phyloP scores from a whole-genome alignment of 1,284 basidiomycete species.

The Microbotryum saponariae region DNA sequence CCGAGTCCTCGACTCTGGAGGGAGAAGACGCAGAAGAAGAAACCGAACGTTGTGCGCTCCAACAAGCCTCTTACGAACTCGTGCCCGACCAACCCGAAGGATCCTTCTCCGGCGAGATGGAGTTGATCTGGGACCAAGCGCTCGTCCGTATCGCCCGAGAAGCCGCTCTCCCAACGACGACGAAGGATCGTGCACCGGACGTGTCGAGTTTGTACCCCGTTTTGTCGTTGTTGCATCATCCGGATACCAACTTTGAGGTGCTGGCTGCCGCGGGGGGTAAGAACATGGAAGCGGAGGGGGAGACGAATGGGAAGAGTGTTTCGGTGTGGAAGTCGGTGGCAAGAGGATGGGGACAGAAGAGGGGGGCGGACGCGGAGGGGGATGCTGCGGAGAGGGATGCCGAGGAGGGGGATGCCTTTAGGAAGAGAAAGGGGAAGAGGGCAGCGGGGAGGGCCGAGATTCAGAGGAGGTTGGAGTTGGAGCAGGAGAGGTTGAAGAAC shows the following conservation, averaged over 20 bases:
- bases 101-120: too few species aligned
- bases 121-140: too few species aligned
- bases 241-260: constrained; percentile 13
- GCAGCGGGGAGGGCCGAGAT: constrained; percentile 24
- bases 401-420: background rate
- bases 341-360: background rate
- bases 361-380: background rate
- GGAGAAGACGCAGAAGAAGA: too few species aligned
- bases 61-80: too few species aligned
- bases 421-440: constrained; percentile 8
- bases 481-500: constrained; percentile 13
- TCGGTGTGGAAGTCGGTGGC: constrained; percentile 10
- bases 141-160: background rate
- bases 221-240: constrained; percentile 28
- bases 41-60: too few species aligned
- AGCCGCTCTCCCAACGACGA: constrained; percentile 6
- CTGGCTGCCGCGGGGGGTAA: background rate
- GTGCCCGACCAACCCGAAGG: too few species aligned
- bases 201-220: constrained; percentile 29
- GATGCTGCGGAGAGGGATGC: background rate
- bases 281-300: background rate
- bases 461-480: constrained; percentile 21
- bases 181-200: constrained; percentile 13
- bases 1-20: too few species aligned
- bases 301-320: background rate